Evolutionary conservation across 2,329 filamentous ascomycete species (phyloP).

Genomic region (Byssothecium circinans): DNA sequence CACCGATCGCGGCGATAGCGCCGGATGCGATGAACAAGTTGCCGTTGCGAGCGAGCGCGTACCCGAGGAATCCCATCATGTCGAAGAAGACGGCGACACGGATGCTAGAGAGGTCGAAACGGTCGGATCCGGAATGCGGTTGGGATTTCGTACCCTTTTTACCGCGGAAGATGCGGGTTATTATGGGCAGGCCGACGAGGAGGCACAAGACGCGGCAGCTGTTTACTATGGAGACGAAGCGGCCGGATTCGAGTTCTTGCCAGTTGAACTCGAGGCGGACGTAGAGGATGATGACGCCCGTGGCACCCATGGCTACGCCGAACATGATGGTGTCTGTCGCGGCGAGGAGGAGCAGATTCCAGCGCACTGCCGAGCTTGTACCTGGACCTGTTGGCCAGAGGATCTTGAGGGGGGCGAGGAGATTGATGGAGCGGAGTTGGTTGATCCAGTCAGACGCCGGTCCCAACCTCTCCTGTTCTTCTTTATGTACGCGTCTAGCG

Average conservation of each 20-base stretch:
- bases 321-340: conserved; percentile 81
- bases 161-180: conserved; percentile 75
- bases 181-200: conserved; percentile 70
- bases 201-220: conserved; percentile 74
- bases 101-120: conserved; percentile 75
- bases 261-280: conserved; percentile 78
- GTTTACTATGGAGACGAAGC: conserved; percentile 81
- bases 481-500: conserved; percentile 68
- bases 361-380: conserved; percentile 62
- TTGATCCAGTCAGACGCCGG: conserved; percentile 49
- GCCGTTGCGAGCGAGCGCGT: conserved; percentile 64
- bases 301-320: conserved; percentile 76
- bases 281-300: conserved; percentile 83
- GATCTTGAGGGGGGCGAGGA: conserved; percentile 75
- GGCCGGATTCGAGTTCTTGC: conserved; percentile 76
- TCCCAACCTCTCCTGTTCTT: conserved; percentile 42
- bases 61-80: conserved; percentile 73
- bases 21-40: conserved; percentile 71
- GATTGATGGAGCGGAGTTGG: conserved; percentile 57
- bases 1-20: conserved; percentile 73
- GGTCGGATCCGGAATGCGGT: conserved; percentile 66
- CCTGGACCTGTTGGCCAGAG: conserved; percentile 72
- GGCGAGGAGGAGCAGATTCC: conserved; percentile 81
- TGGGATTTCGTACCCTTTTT: conserved; percentile 44
- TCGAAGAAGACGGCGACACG: conserved; percentile 76